phyloP scores from a whole-genome alignment of 768 basidiomycete genomes.

The Pisolithus tinctorius region DNA sequence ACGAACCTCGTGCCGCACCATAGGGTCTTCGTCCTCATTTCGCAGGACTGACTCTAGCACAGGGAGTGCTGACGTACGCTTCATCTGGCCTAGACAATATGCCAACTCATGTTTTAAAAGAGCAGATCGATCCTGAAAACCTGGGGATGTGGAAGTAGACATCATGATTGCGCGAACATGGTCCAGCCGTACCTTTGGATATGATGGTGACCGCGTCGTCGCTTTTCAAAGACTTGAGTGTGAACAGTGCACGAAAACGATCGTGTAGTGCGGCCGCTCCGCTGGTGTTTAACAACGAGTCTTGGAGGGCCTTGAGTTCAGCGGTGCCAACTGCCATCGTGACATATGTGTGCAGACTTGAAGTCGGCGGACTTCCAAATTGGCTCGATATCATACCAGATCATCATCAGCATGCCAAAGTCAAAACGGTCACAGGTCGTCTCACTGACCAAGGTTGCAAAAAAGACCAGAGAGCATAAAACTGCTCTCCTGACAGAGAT shows the following conservation, averaged over 20 bases:
- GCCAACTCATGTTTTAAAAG: constrained; percentile 96
- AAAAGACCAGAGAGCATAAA: constrained; percentile 93
- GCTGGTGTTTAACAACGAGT: constrained; percentile 68
- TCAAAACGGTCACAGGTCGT: constrained; percentile 90
- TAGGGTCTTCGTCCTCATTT: constrained; percentile 71
- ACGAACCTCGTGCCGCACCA: constrained; percentile 94
- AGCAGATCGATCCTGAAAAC: constrained; percentile 80
- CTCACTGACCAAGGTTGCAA: constrained; percentile 87
- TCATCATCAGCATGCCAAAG: constrained; percentile 56
- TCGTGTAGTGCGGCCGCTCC: constrained; percentile 74
- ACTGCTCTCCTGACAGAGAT: constrained; percentile 77
- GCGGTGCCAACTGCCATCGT: constrained; percentile 5
- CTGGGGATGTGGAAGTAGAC: constrained; percentile 32
- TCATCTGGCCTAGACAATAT: constrained; percentile 94
- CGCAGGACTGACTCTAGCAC: constrained; percentile 71
- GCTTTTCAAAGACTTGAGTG: constrained; percentile 75
- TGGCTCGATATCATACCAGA: constrained; percentile 9
- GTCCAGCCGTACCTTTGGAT: constrained; percentile 55
- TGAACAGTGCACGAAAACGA: constrained; percentile 87
- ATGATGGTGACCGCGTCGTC: constrained; percentile 82
- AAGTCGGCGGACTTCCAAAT: constrained; percentile 46
- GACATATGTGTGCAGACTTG: constrained; percentile 20
- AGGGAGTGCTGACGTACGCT: constrained; percentile 64
- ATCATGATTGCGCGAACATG: not conserved
- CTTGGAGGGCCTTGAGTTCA: constrained; percentile 65